Evolutionary conservation across 352 stramenopile species (phyloP).

Genomic region (Pythium utonaiense): DNA sequence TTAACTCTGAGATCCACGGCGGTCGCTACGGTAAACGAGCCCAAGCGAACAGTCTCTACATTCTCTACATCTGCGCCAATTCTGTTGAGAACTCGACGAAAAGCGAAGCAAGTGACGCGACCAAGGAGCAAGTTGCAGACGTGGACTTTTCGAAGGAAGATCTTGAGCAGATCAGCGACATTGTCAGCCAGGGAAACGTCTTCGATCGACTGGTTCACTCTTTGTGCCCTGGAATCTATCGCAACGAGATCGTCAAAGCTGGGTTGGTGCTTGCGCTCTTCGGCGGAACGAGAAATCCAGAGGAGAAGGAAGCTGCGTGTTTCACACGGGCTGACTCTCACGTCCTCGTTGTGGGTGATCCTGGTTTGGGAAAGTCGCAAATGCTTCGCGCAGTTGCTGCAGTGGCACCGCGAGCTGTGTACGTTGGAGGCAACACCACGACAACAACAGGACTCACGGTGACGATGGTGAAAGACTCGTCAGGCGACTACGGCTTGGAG

Average conservation of each 20-base stretch:
- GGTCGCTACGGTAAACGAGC: slow-evolving; percentile 76
- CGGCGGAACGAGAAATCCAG: slow-evolving; percentile 67
- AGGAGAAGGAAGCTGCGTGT: slow-evolving; percentile 28
- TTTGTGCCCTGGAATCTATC: slow-evolving; percentile 93
- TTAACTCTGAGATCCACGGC: slow-evolving; percentile 87
- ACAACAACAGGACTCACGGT: slow-evolving; percentile 93
- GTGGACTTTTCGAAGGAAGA: slow-evolving; percentile 78
- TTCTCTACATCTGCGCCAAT: slow-evolving; percentile 89
- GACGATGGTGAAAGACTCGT: slow-evolving; percentile 89
- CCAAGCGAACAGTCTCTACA: slow-evolving; percentile 80
- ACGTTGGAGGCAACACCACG: slow-evolving; percentile 93
- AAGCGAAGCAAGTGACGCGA: slow-evolving; percentile 21
- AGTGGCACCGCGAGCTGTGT: slow-evolving; percentile 88
- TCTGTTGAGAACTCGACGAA: slow-evolving; percentile 55
- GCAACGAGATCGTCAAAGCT: slow-evolving; percentile 93
- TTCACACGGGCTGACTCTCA: slow-evolving; percentile 88
- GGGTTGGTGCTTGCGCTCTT: slow-evolving; percentile 91
- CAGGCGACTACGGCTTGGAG: slow-evolving; percentile 82
- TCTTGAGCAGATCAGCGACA: slow-evolving; percentile 78
- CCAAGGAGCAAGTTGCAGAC: slow-evolving; percentile 27
- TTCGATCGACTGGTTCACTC: slow-evolving; percentile 91
- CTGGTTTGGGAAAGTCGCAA: slow-evolving; percentile 92
- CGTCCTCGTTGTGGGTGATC: slow-evolving; percentile 92
- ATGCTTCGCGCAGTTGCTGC: slow-evolving; percentile 85
- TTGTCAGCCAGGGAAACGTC: slow-evolving; percentile 70